Percentiles rank a stretch among this genome's conserved stretches.
Evolutionary conservation across 768 basidiomycete species (phyloP).

Genomic region (Boletus subcaerulescens): DNA sequence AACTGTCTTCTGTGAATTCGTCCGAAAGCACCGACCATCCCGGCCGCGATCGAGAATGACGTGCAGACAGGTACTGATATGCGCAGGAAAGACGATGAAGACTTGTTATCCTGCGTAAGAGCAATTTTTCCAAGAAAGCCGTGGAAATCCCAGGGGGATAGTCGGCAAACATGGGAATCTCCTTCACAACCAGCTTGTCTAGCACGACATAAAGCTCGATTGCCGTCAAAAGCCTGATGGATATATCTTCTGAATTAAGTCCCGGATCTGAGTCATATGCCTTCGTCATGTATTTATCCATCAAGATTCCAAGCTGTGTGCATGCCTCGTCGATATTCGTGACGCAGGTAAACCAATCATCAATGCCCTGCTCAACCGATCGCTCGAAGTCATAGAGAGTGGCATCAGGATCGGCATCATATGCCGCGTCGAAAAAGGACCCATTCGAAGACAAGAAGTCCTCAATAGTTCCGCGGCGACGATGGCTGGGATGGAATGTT

Average conservation of each 20-base stretch:
- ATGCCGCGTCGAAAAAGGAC: constrained; percentile 3
- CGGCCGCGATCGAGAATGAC: too few relatives aligned
- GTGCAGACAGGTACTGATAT: too few relatives aligned
- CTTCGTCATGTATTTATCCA: constrained; percentile 23
- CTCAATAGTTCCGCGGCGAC: constrained; percentile 4
- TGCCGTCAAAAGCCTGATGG: constrained; percentile 37
- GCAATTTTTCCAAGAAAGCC: too few relatives aligned
- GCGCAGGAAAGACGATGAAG: too few relatives aligned
- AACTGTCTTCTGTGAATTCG: too few relatives aligned
- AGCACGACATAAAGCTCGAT: constrained; percentile 35
- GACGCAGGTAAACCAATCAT: constrained; percentile 30
- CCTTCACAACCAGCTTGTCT: constrained; percentile 22
- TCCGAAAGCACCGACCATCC: too few relatives aligned
- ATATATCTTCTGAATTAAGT: constrained; percentile 34
- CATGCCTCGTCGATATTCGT: constrained; percentile 3
- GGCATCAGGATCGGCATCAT: constrained; percentile 4
- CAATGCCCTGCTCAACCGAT: constrained; percentile 29
- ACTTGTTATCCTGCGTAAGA: too few relatives aligned
- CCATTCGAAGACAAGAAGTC: constrained; percentile 16
- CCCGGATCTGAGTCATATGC: neutral
- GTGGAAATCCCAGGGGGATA: neutral
- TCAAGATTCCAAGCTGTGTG: constrained; percentile 16
- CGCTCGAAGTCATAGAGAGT: constrained; percentile 38
- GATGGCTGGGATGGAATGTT: constrained; percentile 3
- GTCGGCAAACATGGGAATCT: constrained; percentile 12